Base-by-base conservation (phyloP, 163 green algal genomes). In the Chloromonas sp. region DNA sequence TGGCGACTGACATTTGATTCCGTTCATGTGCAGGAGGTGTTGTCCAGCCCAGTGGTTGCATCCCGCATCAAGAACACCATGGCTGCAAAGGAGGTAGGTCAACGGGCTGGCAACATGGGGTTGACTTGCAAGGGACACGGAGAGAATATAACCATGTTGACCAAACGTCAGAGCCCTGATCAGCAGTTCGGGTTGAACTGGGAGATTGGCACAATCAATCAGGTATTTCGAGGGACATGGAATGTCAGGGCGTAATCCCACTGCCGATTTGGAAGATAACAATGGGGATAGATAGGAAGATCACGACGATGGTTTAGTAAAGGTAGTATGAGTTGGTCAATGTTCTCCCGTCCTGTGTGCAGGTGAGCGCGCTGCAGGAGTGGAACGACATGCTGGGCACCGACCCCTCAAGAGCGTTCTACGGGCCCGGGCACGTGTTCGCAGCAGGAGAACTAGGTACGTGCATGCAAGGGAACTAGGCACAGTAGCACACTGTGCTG, bases 51-150 rank as follows among this genome's bases (percentile, higher is more conserved):
- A 1, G 89, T 84, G 36, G 92, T 98, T 11, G 89, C 93, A 3
- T 71, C 71, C 0, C 92, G 92, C 78, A 96, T 98, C 84, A 96
- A 95, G 86, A 92, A 99, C 92, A 99, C 97, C 57, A 98, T 98
- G 85, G 97, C 97, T 0, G 92, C 92, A 0, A 79, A 86, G 1
- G 90, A 93, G 84, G 86, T 89, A 78, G 78, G 60, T 13, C 66
- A 74, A 15, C 5, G 66, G 5, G 5, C 66, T 74, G 5, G 5
- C 66, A 5, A 74, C 11, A 11, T 74, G 66, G 5, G 66, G 66
- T 5, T 11, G 66, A 36, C 36, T 36, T 36, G 36, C 36, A 36
- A 36, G 36, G 36, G 36, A 36, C 36, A 36, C 36, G 36, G 36
- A 36, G 36, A 36, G 36, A 36, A 36, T 36, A 36, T 36, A 36